Base-by-base conservation (phyloP, 495 filamentous ascomycete genomes). In the Venustampulla echinocandica region DNA sequence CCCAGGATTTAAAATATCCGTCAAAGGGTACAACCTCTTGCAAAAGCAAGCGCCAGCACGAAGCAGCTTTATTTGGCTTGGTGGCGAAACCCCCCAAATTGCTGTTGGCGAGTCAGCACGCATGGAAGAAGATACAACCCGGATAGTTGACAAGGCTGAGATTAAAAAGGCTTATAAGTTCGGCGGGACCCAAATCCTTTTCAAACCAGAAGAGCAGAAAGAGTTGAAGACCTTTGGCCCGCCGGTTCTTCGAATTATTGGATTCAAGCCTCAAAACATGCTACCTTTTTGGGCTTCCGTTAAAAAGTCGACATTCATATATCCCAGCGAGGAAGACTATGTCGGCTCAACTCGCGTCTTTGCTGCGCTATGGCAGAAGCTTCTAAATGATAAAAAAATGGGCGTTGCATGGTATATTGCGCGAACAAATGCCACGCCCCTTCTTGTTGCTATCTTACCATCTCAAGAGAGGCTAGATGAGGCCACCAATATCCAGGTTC, bases 121-220 rank as follows among this genome's bases (percentile, higher is more conserved):
- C 41, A 68, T 87, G 32, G 81, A 85, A 14, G 85, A 85, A 18
- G 84, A 90, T 50, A 85, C 80, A 1, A 77, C 79, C 3, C 71
- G 80, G 25, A 73, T 75, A 0, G 78, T 96, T 1, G 86, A 95
- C 45, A 90, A 90, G 55, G 62, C 63, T 7, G 87, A 95, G 49
- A 76, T 95, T 27, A 80, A 82, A 44, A 96, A 94, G 57, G 93
- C 90, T 0, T 99, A 90, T 68, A 95, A 90, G 56, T 97, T 95
- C 53, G 93, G 90, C 23, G 88, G 86, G 15, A 87, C 95, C 52
- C 84, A 89, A 42, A 77, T 99, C 34, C 66, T 81, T 15, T 99
- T 99, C 64, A 82, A 79, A 1, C 69, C 76, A 1, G 89, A 95
- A 24, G 92, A 97, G 61, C 74, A 85, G 46, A 80, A 81, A 47